Conservation (phyloP, 768 basidiomycete species). For the Amanita brunnescens region DNA sequence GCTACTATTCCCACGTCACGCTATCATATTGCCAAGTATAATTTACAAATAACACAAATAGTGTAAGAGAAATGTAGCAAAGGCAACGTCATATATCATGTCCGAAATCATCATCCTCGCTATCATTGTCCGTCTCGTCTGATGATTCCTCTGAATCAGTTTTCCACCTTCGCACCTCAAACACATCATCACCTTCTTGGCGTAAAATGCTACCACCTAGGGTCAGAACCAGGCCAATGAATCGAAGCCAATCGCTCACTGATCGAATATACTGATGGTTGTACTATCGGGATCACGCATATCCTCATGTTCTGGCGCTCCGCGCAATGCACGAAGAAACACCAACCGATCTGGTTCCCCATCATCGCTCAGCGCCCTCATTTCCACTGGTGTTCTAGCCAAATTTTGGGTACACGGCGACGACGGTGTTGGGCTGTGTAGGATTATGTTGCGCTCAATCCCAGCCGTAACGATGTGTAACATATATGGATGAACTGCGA, state of each 20-base stretch:
- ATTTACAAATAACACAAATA: too few species aligned
- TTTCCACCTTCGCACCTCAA: slow-evolving; percentile 33
- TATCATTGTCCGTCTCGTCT: slow-evolving; percentile 15
- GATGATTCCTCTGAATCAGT: slow-evolving; percentile 22
- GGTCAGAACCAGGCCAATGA: neutral
- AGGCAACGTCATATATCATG: too few species aligned
- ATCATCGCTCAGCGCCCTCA: slow-evolving; percentile 35
- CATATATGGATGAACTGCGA: slow-evolving; percentile 62
- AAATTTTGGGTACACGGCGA: slow-evolving; percentile 47
- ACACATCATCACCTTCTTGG: slow-evolving; percentile 54
- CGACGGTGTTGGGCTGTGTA: slow-evolving; percentile 57
- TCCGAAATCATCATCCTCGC: slow-evolving; percentile 10
- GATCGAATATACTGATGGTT: slow-evolving; percentile 63
- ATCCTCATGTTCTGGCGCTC: slow-evolving; percentile 17
- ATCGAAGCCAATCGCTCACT: slow-evolving; percentile 35
- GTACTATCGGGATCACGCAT: slow-evolving; percentile 27
- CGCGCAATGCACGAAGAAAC: slow-evolving; percentile 28
- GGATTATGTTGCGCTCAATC: slow-evolving; percentile 57
- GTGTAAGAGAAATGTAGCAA: too few species aligned
- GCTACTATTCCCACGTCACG: too few species aligned
- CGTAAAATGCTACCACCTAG: slow-evolving; percentile 41
- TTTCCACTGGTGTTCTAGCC: slow-evolving; percentile 33
- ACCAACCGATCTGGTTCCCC: slow-evolving; percentile 24
- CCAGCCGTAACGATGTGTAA: slow-evolving; percentile 64
- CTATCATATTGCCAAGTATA: too few species aligned